Base-by-base conservation (phyloP, 2,329 filamentous ascomycete genomes). In the Chaetomium sp. region DNA sequence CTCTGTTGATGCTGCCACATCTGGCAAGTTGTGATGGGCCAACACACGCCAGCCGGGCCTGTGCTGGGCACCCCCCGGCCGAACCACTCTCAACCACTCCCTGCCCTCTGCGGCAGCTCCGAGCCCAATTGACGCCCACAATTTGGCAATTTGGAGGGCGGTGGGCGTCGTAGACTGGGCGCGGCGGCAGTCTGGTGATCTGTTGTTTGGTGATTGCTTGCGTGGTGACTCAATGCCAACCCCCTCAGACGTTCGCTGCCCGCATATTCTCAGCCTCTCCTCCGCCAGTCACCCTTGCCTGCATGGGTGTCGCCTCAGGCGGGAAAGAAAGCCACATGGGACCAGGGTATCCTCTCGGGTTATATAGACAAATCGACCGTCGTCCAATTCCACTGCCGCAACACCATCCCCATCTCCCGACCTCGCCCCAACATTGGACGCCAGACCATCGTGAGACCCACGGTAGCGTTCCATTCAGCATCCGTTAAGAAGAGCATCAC, bases 51-150 rank as follows among this genome's bases (percentile, higher is more conserved):
- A 64, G 64, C 55, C 35, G 33, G 29, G 23, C n/a, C 8, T 6
- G 19, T 5, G 59, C 54, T 31, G 60, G 64, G 57, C 1, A 62
- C 49, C 60, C 57, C 57, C 29, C 45, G 12, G 57, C 25, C 38
- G 53, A 35, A 58, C 58, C 62, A 55, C 45, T 57, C 21, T 23
- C 38, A n/a, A 29, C 27, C 27, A 29, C 27, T 29, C 27, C 6
- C 47, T 25, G 50, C 25, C 7, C 12, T 33, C 49, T 49, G 61
- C 63, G 8, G 54, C 62, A 21, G 42, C 61, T 59, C 50, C 25
- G 65, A 70, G 69, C 69, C 69, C 68, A 67, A 70, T 69, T 63
- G 67, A 63, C 66, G 58, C 68, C 57, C 67, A 63, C 55, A 61
- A 67, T 64, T 62, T 66, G 64, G 64, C 67, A 66, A 58, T 63